Evolutionary conservation across 257 asterid genomes (phyloP), one percentile per base, ranked within the genome.

Genomic region (Petunia secreta): DNA sequence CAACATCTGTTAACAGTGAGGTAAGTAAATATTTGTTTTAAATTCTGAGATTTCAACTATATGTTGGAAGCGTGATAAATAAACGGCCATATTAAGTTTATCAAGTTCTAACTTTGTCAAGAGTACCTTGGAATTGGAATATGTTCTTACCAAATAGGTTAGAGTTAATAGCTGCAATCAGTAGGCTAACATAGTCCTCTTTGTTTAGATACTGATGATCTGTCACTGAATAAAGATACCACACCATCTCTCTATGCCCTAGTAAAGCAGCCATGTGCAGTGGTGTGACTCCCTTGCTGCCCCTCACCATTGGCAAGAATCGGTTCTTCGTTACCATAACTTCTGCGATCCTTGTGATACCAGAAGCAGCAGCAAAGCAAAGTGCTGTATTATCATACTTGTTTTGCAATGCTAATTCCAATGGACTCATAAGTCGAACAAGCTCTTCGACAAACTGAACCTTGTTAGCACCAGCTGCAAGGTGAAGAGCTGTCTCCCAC

Each of bases 301-400:
- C 88, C 78, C 88, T 85, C 3, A 82, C 71, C 75, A 82, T 77
- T 34, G 88, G 86, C 75, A 85, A 39, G 60, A 3, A 3, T 3
- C 10, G 75, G 79, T 77, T 80, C 79, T 82, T 85, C 48, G 10
- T 65, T 57, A 85, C 88, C 88, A 85, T 82, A 43, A 76, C 78
- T 55, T 80, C 69, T 59, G 88, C 88, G 1, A 85, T 68, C 50
- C 68, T 71, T n/a, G 83, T 77, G 5, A 77, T 66, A 57, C 88
- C 88, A 0, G 88, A 83, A 4, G 88, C 88, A 77, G 88, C 88
- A 36, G 88, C 88, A 62, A 83, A 83, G 81, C 88, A 85, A 50
- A 85, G 86, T 4, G 86, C 88, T 2, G 88, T 85, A 60, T 85
- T 85, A 7, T 78, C 84, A 62, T 80, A 80, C 38, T 85, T 85